phyloP scores from a whole-genome alignment of 805 yeast genomes.

The Lipomyces sp. region DNA sequence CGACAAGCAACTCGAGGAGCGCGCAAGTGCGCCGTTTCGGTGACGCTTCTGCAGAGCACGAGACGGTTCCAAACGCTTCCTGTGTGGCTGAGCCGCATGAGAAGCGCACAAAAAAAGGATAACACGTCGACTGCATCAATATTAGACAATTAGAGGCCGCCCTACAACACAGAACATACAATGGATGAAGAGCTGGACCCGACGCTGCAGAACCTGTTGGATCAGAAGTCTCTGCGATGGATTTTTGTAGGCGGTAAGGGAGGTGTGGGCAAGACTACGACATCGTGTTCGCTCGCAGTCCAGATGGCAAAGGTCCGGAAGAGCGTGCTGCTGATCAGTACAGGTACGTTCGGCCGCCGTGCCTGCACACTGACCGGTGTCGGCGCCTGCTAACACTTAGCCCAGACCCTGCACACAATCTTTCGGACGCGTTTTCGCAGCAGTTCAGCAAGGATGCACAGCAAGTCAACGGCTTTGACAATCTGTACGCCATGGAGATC shows the following conservation, averaged over 20 bases:
- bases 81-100: no score
- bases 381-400: conserved; percentile 51
- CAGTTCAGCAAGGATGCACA: conserved; percentile 97
- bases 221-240: conserved; percentile 71
- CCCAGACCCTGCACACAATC: conserved; percentile 98
- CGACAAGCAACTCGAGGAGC: no score
- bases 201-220: conserved; percentile 42
- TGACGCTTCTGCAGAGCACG: no score
- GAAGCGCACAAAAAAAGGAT: no score
- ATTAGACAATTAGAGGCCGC: no score
- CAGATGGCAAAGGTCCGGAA: conserved; percentile 86
- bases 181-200: conserved; percentile 38
- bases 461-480: conserved; percentile 80
- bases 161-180: no score
- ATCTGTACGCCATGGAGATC: conserved; percentile 96
- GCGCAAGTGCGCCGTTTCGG: no score
- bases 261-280: conserved; percentile 98
- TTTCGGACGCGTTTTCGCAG: conserved; percentile 97
- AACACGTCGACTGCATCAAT: no score
- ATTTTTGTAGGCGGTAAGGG: conserved; percentile 99
- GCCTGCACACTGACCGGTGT: no score
- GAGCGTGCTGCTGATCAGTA: conserved; percentile 68
- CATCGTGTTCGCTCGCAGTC: conserved; percentile 91
- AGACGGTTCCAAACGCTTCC: no score
- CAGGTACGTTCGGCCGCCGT: no score